These are phyloP conservation scores for Zychaea mexicana DNA, from an alignment of 371 early-diverging fungal species.

Conservation along the genomic window DNA sequence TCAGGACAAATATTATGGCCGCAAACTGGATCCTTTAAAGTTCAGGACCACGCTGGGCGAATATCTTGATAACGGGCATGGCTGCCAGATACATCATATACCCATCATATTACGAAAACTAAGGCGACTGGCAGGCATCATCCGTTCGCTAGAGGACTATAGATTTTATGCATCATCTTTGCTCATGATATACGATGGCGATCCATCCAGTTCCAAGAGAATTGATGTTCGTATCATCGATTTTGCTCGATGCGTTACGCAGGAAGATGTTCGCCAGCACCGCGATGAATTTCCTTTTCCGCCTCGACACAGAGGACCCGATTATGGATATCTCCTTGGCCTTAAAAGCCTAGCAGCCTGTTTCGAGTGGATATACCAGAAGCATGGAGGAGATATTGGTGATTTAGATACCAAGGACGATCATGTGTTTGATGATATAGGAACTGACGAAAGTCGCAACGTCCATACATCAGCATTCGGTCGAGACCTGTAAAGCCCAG, in stretches of 20 bases:
- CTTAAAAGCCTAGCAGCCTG: slow-evolving; percentile 66
- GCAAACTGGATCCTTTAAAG: slow-evolving; percentile 73
- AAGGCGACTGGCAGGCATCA: slow-evolving; percentile 67
- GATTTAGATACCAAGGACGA: slow-evolving; percentile 27
- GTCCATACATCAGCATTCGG: slow-evolving; percentile 14
- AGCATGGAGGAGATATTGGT: slow-evolving; percentile 39
- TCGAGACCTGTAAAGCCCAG: neutral
- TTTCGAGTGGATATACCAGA: slow-evolving; percentile 65
- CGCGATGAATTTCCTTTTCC: slow-evolving; percentile 54
- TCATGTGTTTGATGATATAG: slow-evolving; percentile 37
- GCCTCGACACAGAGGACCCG: slow-evolving; percentile 69
- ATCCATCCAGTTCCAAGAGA: slow-evolving; percentile 23
- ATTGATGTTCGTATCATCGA: slow-evolving; percentile 93
- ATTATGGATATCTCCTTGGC: slow-evolving; percentile 77
- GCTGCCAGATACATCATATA: slow-evolving; percentile 76
- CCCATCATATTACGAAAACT: slow-evolving; percentile 79
- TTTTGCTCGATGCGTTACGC: slow-evolving; percentile 82
- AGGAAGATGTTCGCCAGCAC: slow-evolving; percentile 31
- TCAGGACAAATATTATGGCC: slow-evolving; percentile 95
- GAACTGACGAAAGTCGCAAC: slow-evolving; percentile 24
- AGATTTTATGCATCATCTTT: slow-evolving; percentile 92
- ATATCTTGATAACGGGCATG: slow-evolving; percentile 83
- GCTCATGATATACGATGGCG: slow-evolving; percentile 58
- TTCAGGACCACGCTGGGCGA: slow-evolving; percentile 80
- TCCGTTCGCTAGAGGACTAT: slow-evolving; percentile 74